A percentile compares a stretch with the other conserved stretches of the same genome.
Conservation (phyloP, 2,329 filamentous ascomycete species). For the Exophiala alcalophila region DNA sequence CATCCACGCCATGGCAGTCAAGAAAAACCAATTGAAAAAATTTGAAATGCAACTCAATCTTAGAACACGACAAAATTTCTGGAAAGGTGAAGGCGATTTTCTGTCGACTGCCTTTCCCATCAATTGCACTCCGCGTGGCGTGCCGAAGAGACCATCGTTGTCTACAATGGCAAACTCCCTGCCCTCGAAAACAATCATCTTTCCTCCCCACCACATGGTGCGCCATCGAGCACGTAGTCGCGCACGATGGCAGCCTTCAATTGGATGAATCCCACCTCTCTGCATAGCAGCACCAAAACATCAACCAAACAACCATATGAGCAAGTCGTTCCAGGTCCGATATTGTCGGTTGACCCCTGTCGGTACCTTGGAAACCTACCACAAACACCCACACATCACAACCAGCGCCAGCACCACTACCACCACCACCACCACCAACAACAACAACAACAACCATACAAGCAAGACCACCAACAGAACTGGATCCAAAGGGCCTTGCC, state of each 20-base stretch:
- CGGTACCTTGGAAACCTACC: slow-evolving; percentile 13
- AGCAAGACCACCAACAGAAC: too few relatives aligned
- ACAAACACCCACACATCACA: too few relatives aligned
- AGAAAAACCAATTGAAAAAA: too few relatives aligned
- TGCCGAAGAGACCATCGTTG: too few relatives aligned
- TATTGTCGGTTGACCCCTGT: slow-evolving; percentile 18
- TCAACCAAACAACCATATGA: not conserved
- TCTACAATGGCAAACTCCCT: too few relatives aligned
- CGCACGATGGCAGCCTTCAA: slow-evolving; percentile 13
- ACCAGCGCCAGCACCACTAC: too few relatives aligned
- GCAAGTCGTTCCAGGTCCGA: slow-evolving; percentile 10
- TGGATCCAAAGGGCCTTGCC: not conserved
- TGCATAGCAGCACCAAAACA: not conserved
- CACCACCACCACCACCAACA: slow-evolving; percentile 3
- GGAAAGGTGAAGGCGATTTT: too few relatives aligned
- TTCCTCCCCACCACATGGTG: slow-evolving; percentile 6
- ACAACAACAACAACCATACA: not conserved
- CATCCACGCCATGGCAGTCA: too few relatives aligned
- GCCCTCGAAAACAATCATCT: not conserved
- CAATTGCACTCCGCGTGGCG: too few relatives aligned
- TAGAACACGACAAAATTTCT: too few relatives aligned
- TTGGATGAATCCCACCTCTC: slow-evolving; percentile 1
- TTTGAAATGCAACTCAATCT: too few relatives aligned
- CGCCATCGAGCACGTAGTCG: slow-evolving; percentile 24
- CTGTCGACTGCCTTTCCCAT: too few relatives aligned